phyloP scores from a whole-genome alignment of 2,329 filamentous ascomycete species.

The Fusarium sp. region DNA sequence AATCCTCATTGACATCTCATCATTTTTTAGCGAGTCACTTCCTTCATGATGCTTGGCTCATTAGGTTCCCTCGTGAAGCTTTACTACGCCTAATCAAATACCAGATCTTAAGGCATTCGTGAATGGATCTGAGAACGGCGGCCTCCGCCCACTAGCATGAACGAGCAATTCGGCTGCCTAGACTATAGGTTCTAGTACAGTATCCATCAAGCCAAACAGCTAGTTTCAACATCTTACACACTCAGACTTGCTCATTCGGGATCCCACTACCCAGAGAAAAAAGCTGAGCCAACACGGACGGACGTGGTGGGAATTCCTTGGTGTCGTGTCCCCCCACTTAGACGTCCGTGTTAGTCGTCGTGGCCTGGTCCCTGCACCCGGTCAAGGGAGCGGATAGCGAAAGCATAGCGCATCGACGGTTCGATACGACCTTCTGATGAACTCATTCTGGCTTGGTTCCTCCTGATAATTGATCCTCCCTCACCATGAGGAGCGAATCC shows the following conservation, averaged over 20 bases:
- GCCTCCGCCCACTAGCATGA: neutral
- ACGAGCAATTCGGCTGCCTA: conserved; percentile 12
- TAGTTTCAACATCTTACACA: conserved; percentile 11
- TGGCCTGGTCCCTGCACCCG: conserved; percentile 32
- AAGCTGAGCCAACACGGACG: neutral
- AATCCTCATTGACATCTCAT: conserved; percentile 5
- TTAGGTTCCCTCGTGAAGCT: neutral
- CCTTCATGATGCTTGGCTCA: neutral
- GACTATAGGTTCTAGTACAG: neutral
- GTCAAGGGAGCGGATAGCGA: conserved; percentile 15
- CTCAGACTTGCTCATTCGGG: neutral
- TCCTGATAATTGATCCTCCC: conserved; percentile 16
- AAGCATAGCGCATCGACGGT: conserved; percentile 13
- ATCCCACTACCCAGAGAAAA: neutral
- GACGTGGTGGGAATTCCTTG: neutral
- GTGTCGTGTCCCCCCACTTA: conserved; percentile 12
- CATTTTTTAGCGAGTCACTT: neutral
- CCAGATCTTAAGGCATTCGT: neutral
- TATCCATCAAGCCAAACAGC: neutral
- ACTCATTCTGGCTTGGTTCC: conserved; percentile 25
- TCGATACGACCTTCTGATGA: conserved; percentile 21
- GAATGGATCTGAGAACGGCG: neutral
- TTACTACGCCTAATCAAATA: neutral
- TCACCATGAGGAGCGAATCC: conserved; percentile 17
- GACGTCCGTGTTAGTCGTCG: conserved; percentile 8